phyloP scores from a whole-genome alignment of 2,329 filamentous ascomycete genomes.

The Fusarium nematophilum region DNA sequence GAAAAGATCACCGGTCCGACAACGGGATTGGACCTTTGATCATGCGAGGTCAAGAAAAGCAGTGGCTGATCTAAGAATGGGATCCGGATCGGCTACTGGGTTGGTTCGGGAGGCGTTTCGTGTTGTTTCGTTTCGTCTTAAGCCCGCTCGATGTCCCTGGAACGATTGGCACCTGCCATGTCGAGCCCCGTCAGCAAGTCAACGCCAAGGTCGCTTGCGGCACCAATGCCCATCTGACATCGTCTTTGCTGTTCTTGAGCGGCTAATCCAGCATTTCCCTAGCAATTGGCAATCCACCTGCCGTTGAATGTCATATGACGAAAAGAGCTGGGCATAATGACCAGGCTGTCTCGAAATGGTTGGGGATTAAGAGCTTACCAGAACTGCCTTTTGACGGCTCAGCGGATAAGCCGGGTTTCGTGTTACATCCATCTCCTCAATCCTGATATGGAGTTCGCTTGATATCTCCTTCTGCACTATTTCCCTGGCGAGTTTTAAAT shows the following conservation, averaged over 20 bases:
- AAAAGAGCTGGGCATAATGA: not conserved
- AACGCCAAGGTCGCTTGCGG: constrained; percentile 36
- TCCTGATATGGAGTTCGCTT: constrained; percentile 1
- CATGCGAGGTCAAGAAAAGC: not conserved
- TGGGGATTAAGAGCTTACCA: constrained; percentile 17
- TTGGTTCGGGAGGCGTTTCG: constrained; percentile 22
- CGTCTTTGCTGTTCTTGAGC: constrained; percentile 7
- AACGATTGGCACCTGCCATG: constrained; percentile 20
- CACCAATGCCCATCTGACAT: constrained; percentile 22
- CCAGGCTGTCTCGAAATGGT: constrained; percentile 9
- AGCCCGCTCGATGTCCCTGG: constrained; percentile 1
- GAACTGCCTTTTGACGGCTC: constrained; percentile 15
- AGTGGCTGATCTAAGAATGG: not conserved
- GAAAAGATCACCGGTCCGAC: not conserved
- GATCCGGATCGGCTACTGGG: not conserved
- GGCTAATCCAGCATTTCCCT: constrained; percentile 6
- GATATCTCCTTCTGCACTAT: no score
- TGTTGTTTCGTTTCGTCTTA: constrained; percentile 33
- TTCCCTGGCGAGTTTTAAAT: no score
- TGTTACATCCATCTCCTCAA: constrained; percentile 2
- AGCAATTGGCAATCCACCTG: constrained; percentile 6
- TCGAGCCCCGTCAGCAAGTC: constrained; percentile 3
- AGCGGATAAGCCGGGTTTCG: not conserved
- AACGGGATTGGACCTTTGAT: not conserved
- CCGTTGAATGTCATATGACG: not conserved